A percentile compares a stretch with the other conserved stretches of the same genome.
Conservation (phyloP, 768 basidiomycete genomes). For the Auriculariales sp. region DNA sequence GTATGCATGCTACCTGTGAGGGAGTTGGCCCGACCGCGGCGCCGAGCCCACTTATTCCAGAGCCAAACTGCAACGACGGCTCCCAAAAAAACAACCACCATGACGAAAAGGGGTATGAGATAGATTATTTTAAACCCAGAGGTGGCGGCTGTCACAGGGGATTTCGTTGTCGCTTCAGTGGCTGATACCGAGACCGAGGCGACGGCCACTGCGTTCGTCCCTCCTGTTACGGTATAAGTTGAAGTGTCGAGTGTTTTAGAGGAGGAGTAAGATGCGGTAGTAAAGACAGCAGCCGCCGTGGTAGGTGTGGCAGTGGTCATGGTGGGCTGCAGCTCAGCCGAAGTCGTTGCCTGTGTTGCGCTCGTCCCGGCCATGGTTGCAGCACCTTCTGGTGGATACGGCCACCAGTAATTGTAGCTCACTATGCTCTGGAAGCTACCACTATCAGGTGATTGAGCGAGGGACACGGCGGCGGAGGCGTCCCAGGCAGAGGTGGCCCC, state of each 20-base stretch:
- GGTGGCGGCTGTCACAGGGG: too few relatives aligned
- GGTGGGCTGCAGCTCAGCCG: slow-evolving; percentile 6
- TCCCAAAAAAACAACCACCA: slow-evolving; percentile 18
- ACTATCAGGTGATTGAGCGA: too few relatives aligned
- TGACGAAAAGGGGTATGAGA: slow-evolving; percentile 17
- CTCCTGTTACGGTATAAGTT: too few relatives aligned
- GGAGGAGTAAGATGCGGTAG: slow-evolving; percentile 3
- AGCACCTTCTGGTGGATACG: slow-evolving; percentile 19
- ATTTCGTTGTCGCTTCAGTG: too few relatives aligned
- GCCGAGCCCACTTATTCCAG: slow-evolving; percentile 1
- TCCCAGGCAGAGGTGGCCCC: too few relatives aligned
- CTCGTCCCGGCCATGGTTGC: slow-evolving; percentile 7
- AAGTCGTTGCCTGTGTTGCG: slow-evolving; percentile 5
- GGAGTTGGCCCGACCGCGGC: neutral
- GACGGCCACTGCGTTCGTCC: too few relatives aligned
- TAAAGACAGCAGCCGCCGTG: slow-evolving; percentile 4
- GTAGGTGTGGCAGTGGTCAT: slow-evolving; percentile 3
- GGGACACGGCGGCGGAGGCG: too few relatives aligned
- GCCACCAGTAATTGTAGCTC: slow-evolving; percentile 25
- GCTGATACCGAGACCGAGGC: too few relatives aligned
- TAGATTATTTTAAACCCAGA: slow-evolving; percentile 5
- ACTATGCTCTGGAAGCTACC: too few relatives aligned
- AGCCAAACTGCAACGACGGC: slow-evolving; percentile 18
- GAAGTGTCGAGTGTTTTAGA: too few relatives aligned
- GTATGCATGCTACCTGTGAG: neutral